Evolutionary conservation across 129 eudicot genomes (phyloP), one percentile per base, ranked within the genome.

Genomic region (Chrysanthemum seticuspe): DNA sequence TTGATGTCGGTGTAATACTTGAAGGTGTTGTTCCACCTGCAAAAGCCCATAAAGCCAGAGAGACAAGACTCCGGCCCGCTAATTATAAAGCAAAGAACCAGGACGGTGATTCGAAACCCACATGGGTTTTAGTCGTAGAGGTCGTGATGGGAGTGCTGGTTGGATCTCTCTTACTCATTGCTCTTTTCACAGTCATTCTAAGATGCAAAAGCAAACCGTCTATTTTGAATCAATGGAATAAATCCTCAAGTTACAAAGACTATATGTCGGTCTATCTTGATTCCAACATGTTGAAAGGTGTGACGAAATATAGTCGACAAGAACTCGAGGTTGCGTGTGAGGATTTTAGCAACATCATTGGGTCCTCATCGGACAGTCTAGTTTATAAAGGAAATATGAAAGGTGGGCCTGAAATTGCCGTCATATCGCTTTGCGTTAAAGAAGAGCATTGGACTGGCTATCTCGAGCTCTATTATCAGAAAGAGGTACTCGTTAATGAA

Each of bases 281-380:
- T 85, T 79, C 97, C 44, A 94, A 84, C 71, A 74, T 83, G 78
- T 65, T 95, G 74, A 88, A 86, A 67, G 94, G 87, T 73, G 96
- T 95, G 15, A 70, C 44, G 3, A 83, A 72, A 74, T 95, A 81
- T 62, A 88, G 70, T 81, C 84, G 96, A 54, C 88, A 88, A 78
- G 99, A 90, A 67, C 99, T 95, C 15, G 99, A 95, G 79, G 84
- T 90, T 49, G 97, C 99, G 0, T 95, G 99, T 75, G 99, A 95
- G 86, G 99, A 95, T 81, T 95, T 95, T 78, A 90, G 99, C 87
- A 95, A 95, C 83, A 88, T 95, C 23, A 95, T 95, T 52, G 99
- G 99, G 25, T 88, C 96, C 40, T 95, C 97, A 10, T 81, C 94
- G 0, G 99, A 95, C 59, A 95, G 99, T 76, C 45, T 84, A 48